Evolutionary conservation across 1,139 yeast genomes (phyloP).

Genomic region (Lodderomyces parapsilosis): DNA sequence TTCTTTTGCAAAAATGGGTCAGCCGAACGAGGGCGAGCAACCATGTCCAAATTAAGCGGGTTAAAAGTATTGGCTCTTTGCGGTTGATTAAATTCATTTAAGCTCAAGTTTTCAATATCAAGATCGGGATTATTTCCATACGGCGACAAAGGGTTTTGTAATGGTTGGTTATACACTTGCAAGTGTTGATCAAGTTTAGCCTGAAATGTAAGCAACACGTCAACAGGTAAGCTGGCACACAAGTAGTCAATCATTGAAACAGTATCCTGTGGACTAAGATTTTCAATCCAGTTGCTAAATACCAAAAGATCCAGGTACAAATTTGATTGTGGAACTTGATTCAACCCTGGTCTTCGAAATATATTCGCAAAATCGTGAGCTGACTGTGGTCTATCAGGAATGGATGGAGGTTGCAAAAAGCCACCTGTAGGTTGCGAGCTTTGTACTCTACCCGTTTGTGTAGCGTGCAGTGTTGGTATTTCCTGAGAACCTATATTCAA

Average conservation of each 20-base stretch:
- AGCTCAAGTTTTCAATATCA: slow-evolving; percentile 32
- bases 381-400: slow-evolving; percentile 44
- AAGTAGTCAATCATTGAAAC: slow-evolving; percentile 59
- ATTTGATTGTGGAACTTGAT: no score
- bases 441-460: no score
- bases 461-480: no score
- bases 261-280: slow-evolving; percentile 55
- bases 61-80: slow-evolving; percentile 25
- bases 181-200: slow-evolving; percentile 37
- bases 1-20: slow-evolving; percentile 29
- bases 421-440: slow-evolving; percentile 6
- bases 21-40: slow-evolving; percentile 44
- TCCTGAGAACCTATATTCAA: slow-evolving; percentile 12
- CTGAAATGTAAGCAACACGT: slow-evolving; percentile 45
- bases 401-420: slow-evolving; percentile 16
- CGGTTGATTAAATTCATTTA: slow-evolving; percentile 28
- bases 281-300: slow-evolving; percentile 60
- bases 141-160: slow-evolving; percentile 12
- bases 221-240: slow-evolving; percentile 50
- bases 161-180: slow-evolving; percentile 20
- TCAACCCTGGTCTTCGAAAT: slow-evolving; percentile 20
- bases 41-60: no score
- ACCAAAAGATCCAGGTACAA: slow-evolving; percentile 48
- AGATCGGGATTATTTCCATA: slow-evolving; percentile 8
- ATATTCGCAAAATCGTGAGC: slow-evolving; percentile 41